Evolutionary conservation across 164 flowering plant genomes (phyloP).

Genomic region (Nymphaea thermarum): DNA sequence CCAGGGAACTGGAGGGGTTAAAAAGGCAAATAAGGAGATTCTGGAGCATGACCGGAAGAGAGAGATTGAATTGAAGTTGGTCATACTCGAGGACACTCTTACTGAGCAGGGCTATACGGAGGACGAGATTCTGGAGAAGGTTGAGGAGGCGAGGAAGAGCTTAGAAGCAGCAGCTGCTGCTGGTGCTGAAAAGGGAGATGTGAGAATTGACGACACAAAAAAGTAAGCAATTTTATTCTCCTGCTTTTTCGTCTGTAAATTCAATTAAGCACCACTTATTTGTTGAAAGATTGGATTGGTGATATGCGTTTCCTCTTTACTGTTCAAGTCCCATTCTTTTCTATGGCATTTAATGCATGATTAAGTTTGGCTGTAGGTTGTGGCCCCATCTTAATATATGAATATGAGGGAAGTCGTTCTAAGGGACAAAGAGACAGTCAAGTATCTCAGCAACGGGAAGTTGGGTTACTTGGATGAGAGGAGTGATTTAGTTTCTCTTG

Average conservation of each 20-base stretch:
- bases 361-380: too few species aligned
- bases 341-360: too few species aligned
- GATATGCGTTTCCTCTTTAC: too few species aligned
- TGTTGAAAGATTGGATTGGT: too few species aligned
- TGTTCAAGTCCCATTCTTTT: too few species aligned
- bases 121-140: constrained; percentile 51
- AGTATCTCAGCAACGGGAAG: too few species aligned
- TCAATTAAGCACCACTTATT: background rate
- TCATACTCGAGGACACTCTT: constrained; percentile 71
- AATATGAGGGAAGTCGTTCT: too few species aligned
- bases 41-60: constrained; percentile 92
- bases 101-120: constrained; percentile 81
- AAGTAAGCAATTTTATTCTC: constrained; percentile 3
- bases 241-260: background rate
- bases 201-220: background rate
- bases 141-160: constrained; percentile 42
- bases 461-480: too few species aligned
- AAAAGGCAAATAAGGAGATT: constrained; percentile 67
- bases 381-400: too few species aligned
- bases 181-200: constrained; percentile 15
- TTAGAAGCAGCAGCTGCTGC: constrained; percentile 46
- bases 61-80: constrained; percentile 77
- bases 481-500: too few species aligned
- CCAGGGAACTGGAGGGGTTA: constrained; percentile 84
- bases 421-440: too few species aligned